Evolutionary conservation across 2,329 filamentous ascomycete species (phyloP), one percentile per base, ranked within the genome.

Genomic region (Penicillium fuscoglaucum): DNA sequence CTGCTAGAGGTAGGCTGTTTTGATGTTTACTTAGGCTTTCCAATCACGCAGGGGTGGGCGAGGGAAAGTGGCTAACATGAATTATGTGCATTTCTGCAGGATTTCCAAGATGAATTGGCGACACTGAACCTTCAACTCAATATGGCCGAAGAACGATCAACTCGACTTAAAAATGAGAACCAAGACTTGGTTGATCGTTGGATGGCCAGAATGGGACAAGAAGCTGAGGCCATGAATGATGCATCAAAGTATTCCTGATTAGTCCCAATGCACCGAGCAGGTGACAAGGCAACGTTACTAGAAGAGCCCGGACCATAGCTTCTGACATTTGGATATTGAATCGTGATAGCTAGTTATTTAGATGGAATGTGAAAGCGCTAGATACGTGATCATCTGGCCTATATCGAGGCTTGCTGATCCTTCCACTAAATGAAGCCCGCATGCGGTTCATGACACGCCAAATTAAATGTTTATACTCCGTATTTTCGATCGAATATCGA

Each of bases 71-170:
- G 28, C 55, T 57, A 48, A 61, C 33, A 24, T 24, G 21, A 26
- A 17, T 59, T 66, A 28, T 63, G 29, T 55, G 26, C 21, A 10
- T 49, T 24, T 24, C 47, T 57, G 45, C 67, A 89, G 84, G 85
- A 93, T 69, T 88, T 96, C 53, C 93, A 98, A 77, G 93, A 97
- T 75, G 95, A 99, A 75, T 88, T 96, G 76, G 87, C 96, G 51
- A 88, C 91, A 1, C 78, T 97, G 47, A 93, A 93, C 66, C 81
- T 98, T 64, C 90, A 98, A 75, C 82, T 97, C 44, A 92, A 95
- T 66, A 85, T 97, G 80, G 87, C 89, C 3, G 92, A 96, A 73
- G 85, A 93, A 72, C 86, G 87, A 70, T 82, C 84, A 29, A 86
- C 88, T 71, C 87, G 86, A 74, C 79, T 96, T 62, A 85, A 87